Conservation (phyloP, 805 yeast genomes). For the Ogataea allantospora region DNA sequence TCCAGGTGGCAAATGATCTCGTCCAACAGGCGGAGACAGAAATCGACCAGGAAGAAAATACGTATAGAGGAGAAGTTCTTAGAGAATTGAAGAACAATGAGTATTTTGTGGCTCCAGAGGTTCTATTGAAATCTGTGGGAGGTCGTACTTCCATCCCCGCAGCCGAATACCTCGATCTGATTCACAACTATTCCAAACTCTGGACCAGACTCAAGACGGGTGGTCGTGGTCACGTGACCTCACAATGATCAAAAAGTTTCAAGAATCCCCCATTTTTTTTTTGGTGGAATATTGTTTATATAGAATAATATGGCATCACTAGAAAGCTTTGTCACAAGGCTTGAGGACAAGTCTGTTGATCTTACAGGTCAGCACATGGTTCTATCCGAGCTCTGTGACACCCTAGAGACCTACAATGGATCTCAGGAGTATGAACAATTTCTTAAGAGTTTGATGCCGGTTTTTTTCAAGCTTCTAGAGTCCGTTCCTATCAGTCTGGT, state of each 20-base stretch:
- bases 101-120: slow-evolving; percentile 20
- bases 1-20: slow-evolving; percentile 15
- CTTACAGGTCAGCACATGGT: slow-evolving; percentile 61
- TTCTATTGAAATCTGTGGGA: slow-evolving; percentile 15
- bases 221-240: slow-evolving; percentile 29
- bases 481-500: slow-evolving; percentile 71
- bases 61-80: slow-evolving; percentile 14
- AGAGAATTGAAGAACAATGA: slow-evolving; percentile 10
- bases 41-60: slow-evolving; percentile 17
- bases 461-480: slow-evolving; percentile 60
- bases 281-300: slow-evolving; percentile 9
- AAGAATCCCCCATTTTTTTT: slow-evolving; percentile 11
- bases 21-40: slow-evolving; percentile 11
- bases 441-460: slow-evolving; percentile 66
- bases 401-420: slow-evolving; percentile 79
- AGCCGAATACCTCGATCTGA: slow-evolving; percentile 18
- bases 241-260: slow-evolving; percentile 21
- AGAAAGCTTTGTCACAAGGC: slow-evolving; percentile 59
- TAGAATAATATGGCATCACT: slow-evolving; percentile 45
- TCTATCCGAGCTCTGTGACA: slow-evolving; percentile 80
- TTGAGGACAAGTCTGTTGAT: slow-evolving; percentile 55
- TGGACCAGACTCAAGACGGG: slow-evolving; percentile 8
- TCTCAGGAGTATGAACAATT: slow-evolving; percentile 80
- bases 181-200: slow-evolving; percentile 14
- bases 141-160: slow-evolving; percentile 15